Base-by-base conservation (phyloP, 1,284 basidiomycete genomes). In the Mycena citricolor region DNA sequence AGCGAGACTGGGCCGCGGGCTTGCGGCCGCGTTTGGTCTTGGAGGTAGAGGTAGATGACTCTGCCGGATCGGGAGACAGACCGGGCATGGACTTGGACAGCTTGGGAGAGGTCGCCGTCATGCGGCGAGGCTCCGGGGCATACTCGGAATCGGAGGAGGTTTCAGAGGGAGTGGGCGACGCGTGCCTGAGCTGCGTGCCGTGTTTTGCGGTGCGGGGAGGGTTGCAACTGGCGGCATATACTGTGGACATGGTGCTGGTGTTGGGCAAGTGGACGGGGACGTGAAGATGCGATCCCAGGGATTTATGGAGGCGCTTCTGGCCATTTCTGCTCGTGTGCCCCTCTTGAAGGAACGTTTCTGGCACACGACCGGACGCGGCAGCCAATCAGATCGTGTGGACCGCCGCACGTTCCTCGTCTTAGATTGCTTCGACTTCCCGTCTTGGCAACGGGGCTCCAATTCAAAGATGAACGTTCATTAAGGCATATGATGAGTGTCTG, bases 1-100 rank as follows among this genome's bases (percentile, higher is more conserved):
- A 74, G 49, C 84, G 82, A 11, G 85, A 84, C 36, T 84, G 61
- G 10, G 76, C 70, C 4, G 79, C 79, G 0, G 84, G 83, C 57
- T 83, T 86, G 44, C 85, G 78, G 10, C 83, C 84, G 17, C 85
- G 78, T 47, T 78, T 83, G 45, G 66, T 60, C 16, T 66, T 49
- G 52, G 62, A 50, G 35, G 55, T 42, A 43, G 54, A 12, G 26
- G 39, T 61, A 39, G 49, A 60, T 31, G 33, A 57, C 34, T 47
- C 56, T 30, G 33, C 23, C 31, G 12, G 63, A 57, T 31, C 54
- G 54, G 43, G 55, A 42, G 17, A 55, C n/a, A n/a, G n/a, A n/a
- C n/a, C n/a, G n/a, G n/a, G n/a, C n/a, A n/a, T n/a, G 45, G 42
- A 55, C 50, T 20, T 64, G 54, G 41, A 42, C 13, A 33, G 45